phyloP scores from a whole-genome alignment of 306 rosid species.

The Trifolium subterraneum region DNA sequence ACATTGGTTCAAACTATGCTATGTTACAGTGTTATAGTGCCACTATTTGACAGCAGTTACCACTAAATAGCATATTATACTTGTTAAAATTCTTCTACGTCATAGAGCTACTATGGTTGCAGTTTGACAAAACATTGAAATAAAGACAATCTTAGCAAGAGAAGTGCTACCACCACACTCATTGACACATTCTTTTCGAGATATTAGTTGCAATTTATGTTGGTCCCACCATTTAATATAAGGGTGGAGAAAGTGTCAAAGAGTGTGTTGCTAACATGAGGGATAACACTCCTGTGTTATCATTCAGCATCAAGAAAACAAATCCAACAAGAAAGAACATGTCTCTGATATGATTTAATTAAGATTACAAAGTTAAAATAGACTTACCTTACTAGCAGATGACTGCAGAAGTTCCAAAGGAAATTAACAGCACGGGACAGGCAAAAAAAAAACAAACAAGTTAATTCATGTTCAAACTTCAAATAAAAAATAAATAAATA shows the following conservation, averaged over 20 bases:
- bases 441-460: too few relatives aligned
- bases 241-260: not conserved
- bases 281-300: not conserved
- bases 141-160: not conserved
- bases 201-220: not conserved
- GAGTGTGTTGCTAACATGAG: not conserved
- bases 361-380: not conserved
- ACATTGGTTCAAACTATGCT: not conserved
- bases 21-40: not conserved
- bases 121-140: not conserved
- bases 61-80: not conserved
- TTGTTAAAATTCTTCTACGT: not conserved
- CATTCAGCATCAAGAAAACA: not conserved
- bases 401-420: conserved; percentile 11
- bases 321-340: not conserved
- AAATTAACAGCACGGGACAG: not conserved
- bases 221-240: not conserved
- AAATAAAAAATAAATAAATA: too few relatives aligned
- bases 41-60: not conserved
- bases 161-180: not conserved
- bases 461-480: too few relatives aligned
- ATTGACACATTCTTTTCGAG: not conserved
- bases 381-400: conserved; percentile 3
- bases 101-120: not conserved
- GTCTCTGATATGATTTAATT: not conserved